Evolutionary conservation across 495 filamentous ascomycete species (phyloP).

Genomic region (Cladorrhinum samala): DNA sequence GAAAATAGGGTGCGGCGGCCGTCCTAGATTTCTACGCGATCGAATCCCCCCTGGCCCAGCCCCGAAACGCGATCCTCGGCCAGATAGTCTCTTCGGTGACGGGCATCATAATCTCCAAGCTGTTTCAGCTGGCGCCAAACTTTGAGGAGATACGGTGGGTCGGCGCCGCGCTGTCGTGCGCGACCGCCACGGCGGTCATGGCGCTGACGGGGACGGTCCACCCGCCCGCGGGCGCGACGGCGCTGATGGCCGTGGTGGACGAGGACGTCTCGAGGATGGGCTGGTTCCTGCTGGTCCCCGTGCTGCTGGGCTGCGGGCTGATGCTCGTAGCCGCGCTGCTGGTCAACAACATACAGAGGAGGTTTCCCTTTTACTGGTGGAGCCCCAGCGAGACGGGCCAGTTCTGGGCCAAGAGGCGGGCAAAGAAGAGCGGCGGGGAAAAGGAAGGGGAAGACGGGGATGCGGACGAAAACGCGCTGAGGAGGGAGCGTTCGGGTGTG

Average conservation of each 20-base stretch:
- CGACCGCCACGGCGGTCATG: slow-evolving; percentile 65
- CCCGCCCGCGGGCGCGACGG: slow-evolving; percentile 84
- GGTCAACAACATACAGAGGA: slow-evolving; percentile 69
- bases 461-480: too few relatives aligned
- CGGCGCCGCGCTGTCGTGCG: slow-evolving; percentile 64
- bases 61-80: slow-evolving; percentile 67
- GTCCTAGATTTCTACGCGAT: slow-evolving; percentile 68
- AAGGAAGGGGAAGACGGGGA: slow-evolving; percentile 13
- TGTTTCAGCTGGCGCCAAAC: slow-evolving; percentile 55
- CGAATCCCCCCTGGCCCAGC: slow-evolving; percentile 78
- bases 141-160: slow-evolving; percentile 58
- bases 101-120: slow-evolving; percentile 59
- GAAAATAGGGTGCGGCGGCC: slow-evolving; percentile 63
- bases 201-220: slow-evolving; percentile 71
- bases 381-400: slow-evolving; percentile 41
- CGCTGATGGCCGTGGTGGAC: slow-evolving; percentile 67
- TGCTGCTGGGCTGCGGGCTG: slow-evolving; percentile 57
- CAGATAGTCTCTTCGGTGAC: slow-evolving; percentile 63
- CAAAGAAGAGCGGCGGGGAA: slow-evolving; percentile 2
- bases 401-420: slow-evolving; percentile 18
- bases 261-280: slow-evolving; percentile 51
- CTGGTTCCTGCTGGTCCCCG: slow-evolving; percentile 65
- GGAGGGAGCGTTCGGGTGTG: too few relatives aligned
- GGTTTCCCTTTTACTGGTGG: slow-evolving; percentile 80
- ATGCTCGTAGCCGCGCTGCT: slow-evolving; percentile 63